Evolutionary conservation across 148 eudicot species (phyloP).

Genomic region (Nepenthes gracilis): DNA sequence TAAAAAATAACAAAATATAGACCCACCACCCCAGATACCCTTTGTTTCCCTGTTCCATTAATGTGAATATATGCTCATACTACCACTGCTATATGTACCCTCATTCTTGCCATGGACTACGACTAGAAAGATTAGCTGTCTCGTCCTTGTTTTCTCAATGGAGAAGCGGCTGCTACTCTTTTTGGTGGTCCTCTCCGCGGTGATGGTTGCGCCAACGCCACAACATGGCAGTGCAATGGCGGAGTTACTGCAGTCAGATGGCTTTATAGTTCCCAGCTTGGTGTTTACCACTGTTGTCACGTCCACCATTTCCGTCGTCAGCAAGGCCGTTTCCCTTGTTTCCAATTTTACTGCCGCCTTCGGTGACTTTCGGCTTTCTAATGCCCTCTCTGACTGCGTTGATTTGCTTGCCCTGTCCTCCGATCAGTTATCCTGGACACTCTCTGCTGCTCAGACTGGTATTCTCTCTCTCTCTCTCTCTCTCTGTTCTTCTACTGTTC

Average conservation of each 20-base stretch:
- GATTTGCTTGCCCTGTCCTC: slow-evolving; percentile 64
- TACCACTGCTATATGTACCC: too few species aligned
- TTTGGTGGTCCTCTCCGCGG: too few species aligned
- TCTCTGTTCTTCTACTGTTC: too few species aligned
- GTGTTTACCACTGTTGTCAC: slow-evolving; percentile 35
- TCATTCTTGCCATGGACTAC: too few species aligned
- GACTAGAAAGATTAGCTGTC: too few species aligned
- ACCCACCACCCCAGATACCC: too few species aligned
- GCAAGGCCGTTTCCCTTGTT: slow-evolving; percentile 29
- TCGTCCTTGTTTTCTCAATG: too few species aligned
- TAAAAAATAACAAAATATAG: too few species aligned
- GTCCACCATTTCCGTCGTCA: slow-evolving; percentile 35
- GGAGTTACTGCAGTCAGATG: slow-evolving; percentile 7
- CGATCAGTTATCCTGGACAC: slow-evolving; percentile 40
- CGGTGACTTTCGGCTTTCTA: slow-evolving; percentile 52
- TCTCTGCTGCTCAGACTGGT: slow-evolving; percentile 51
- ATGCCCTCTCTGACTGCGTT: slow-evolving; percentile 65
- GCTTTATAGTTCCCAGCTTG: slow-evolving; percentile 33
- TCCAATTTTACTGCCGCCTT: slow-evolving; percentile 22
- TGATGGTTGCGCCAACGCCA: too few species aligned
- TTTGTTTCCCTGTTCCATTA: too few species aligned
- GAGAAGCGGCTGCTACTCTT: too few species aligned
- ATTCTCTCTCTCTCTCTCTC: neutral
- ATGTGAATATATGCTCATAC: too few species aligned
- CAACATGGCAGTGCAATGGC: neutral